phyloP scores from a whole-genome alignment of 2,329 filamentous ascomycete genomes.

The Pseudocercospora crystallina region DNA sequence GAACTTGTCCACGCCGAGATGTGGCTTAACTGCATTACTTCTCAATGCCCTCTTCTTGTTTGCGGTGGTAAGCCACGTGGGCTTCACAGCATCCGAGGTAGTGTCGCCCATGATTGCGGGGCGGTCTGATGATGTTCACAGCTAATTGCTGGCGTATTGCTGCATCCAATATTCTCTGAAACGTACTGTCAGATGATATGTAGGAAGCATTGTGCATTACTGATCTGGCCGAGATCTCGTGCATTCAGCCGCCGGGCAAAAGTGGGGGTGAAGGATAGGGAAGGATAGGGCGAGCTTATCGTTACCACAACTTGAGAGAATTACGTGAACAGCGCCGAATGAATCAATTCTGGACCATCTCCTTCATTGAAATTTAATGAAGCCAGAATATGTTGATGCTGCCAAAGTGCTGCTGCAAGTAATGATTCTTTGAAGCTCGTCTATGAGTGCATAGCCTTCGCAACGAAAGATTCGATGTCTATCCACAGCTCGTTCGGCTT shows the following conservation, averaged over 20 bases:
- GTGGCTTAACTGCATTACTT: conserved; percentile 1
- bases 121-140: neutral
- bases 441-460: neutral
- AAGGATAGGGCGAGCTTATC: neutral
- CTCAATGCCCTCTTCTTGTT: neutral
- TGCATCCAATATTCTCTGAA: no score
- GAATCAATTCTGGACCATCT: no score
- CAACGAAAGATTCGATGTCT: conserved; percentile 20
- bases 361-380: neutral
- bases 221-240: no score
- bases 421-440: neutral
- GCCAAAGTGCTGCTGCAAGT: no score
- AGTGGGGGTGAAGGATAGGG: neutral
- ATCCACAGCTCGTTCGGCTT: conserved; percentile 22
- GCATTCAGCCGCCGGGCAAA: no score
- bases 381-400: no score
- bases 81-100: neutral
- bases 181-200: no score
- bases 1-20: neutral
- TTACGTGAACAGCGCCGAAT: neutral
- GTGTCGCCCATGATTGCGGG: neutral
- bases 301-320: neutral
- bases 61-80: conserved; percentile 3
- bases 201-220: no score
- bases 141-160: no score